Evolutionary conservation across 2,329 filamentous ascomycete genomes (phyloP), one percentile per base, ranked within the genome.

Genomic region (Ceratocystis destructans): DNA sequence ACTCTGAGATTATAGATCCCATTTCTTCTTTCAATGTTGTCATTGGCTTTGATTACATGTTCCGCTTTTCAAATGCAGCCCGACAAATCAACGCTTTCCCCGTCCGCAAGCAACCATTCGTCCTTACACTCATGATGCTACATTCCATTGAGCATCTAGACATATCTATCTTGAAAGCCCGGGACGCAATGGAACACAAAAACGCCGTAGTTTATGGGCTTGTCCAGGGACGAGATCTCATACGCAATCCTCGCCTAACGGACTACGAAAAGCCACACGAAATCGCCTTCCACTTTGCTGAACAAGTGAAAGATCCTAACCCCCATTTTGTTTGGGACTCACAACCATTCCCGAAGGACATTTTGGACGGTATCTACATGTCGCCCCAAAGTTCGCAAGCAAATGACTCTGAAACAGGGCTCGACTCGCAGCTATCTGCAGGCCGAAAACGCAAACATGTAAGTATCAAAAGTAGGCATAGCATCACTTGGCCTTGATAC

Each of bases 111-210:
- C 72, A 73, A 50, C 80, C 79, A 0, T 70, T 82, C n/a, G 72
- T 82, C 1, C 71, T 85, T 65, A 74, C 75, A 0, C 75, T 85
- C 4, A 78, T 80, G 4, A 79, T 77, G 5, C 78, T 76, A 1
- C 77, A 80, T 69, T 81, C 82, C 1, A 77, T 84, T 46, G 82
- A 85, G 71, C 83, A 85, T 67, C 76, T 84, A 53, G 78, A 79
- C 66, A 73, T 80, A 62, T 75, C 78, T 17, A 73, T 83, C 31
- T 74, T 75, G 1, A 69, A 70, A 5, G 70, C 73, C 4, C 67
- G 75, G 17, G 72, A 75, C 1, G 69, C 71, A 0, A 66, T 82
- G 5, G 80, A 83, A 69, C 76, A 78, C 17, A 81, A 79, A 67
- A 81, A 78, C 64, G 75, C 77, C 1, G 73, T 80, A 1, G 70